Base-by-base conservation (phyloP, 2,329 filamentous ascomycete species). In the Cordyceps sp. region DNA sequence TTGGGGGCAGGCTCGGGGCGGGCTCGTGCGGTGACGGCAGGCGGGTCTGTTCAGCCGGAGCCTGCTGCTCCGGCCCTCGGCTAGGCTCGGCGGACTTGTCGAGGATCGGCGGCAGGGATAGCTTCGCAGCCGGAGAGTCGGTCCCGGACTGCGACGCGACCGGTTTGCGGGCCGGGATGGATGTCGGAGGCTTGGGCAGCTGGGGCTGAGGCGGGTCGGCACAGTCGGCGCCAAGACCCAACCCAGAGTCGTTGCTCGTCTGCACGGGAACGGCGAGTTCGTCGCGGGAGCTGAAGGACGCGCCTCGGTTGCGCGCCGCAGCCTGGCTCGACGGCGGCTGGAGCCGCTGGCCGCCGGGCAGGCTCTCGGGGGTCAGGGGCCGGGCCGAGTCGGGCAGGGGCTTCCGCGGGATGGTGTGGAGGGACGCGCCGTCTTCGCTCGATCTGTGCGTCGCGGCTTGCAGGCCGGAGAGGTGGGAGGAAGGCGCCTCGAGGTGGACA, bases 401-500 rank as follows among this genome's bases (percentile, higher is more conserved):
- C 41, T 72, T 73, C 38, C 68, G 54, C 22, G 53, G 58, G 29
- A 73, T 70, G 17, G 65, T 62, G 20, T 48, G 46, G 30, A 49
- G 49, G 29, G 52, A 53, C 13, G 52, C 43, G 37, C 55, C 59
- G 33, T 65, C 62, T 31, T 57, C 52, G 39, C 63, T 63, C 20
- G 59, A 57, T 29, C 58, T 54, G 13, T 41, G 32, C 28, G 48
- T 39, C 20, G 45, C 43, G 9, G 48, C n/a, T n/a, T n/a, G n/a
- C n/a, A n/a, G 38, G 33, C 35, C 23, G 43, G 43, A 13, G 60
- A 50, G 21, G 37, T 81, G 70, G 25, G 71, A 63, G 4, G 71
- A 68, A 2, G 67, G 63, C 7, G 37, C 33, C 34, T 50, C 46
- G 25, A 92, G 69, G 54, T 96, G 88, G 33, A 94, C 62, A 50